Base-by-base conservation (phyloP, 225 moss, liverwort and hornwort species). In the Polytrichum formosum region DNA sequence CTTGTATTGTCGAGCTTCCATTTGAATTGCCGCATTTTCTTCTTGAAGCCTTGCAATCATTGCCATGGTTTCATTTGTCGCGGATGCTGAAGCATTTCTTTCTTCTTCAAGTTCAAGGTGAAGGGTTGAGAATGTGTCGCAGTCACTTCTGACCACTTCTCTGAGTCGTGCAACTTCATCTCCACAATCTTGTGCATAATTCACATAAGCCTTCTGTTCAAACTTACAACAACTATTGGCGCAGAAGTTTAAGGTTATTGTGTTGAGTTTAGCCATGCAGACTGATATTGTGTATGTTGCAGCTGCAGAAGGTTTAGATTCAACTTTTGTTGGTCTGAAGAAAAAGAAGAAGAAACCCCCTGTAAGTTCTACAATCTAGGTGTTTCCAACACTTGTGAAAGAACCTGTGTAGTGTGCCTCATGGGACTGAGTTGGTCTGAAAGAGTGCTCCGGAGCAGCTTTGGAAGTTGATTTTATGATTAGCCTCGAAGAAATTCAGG, bases 311-410 rank as follows among this genome's bases (percentile, higher is more conserved):
- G 85, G 80, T 53, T 64, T 89, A 56, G 95, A 95, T 80, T 88
- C 91, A 6, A 71, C 85, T 70, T 87, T 89, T 60, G 81, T 79
- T 54, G 89, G 87, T 7, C 37, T 81, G 78, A 95, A 95, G 77
- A 95, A 95, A n/a, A 28, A 95, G 78, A 94, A 94, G 26, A 95
- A 95, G 81, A 94, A 94, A 75, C 92, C 92, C 72, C 91, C 85
- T 18, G 92, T 92, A 75, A 91, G 83, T 27, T 46, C 29, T 7
- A 26, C 17, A 55, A 23, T 22, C 65, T 46, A 46, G 46, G 46
- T 16, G 2, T 46, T 31, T 46, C 46, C 0, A 16, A 3, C 13
- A 46, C 46, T 16, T 13, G 46, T 46, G 46, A 1, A 35, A 16
- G 46, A 13, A 46, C 16, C 46, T 16, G 46, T 46, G 46, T 46